Evolutionary conservation across 192 early-diverging fungal genomes (phyloP), one percentile per base, ranked within the genome.

Genomic region (Backusella westeae): DNA sequence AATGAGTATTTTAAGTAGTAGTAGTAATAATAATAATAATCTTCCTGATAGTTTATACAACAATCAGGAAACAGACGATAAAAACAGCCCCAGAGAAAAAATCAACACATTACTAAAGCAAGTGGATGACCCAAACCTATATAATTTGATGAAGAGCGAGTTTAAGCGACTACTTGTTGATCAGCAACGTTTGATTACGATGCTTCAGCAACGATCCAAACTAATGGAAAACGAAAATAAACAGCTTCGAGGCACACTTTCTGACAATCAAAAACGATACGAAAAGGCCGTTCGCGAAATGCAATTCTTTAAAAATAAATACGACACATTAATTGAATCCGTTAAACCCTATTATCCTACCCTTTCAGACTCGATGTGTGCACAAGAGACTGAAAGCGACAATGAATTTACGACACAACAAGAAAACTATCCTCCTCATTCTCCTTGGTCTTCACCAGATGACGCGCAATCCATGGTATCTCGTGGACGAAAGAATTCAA

Each of bases 261-360:
- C 46, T 10, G 75, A 76, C 1, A 32, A 76, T 19, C 75, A 76
- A 46, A 23, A 49, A 10, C 67, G 75, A 7, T 80, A 80, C 42
- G 79, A 80, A 23, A 80, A 80, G 34, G 79, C 79, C 5, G 75
- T 80, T 39, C 79, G 79, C 1, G 79, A 80, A 70, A 76, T 76
- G 75, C 79, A 80, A 46, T 80, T 80, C 52, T 80, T 80, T 46
- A 66, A 69, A 32, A 80, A 76, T 44, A 76, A 77, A 39, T 80
- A 80, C 41, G 79, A 80, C 4, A 70, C 46, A 32, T 41, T 69
- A 2, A 71, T 56, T 34, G 75, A 76, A 71, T 23, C 49, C 7
- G 44, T 69, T 21, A 69, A 76, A 56, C 56, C 56, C 2, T 36
- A 36, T n/a, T 41, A 41, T 8, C 68, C 68, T 36, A 38, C 21